Percentiles rank a stretch among this genome's conserved stretches.
These are phyloP conservation scores for Scortechinia acanthostroma DNA, from an alignment of 2,329 filamentous ascomycete genomes.

Conservation along the genomic window DNA sequence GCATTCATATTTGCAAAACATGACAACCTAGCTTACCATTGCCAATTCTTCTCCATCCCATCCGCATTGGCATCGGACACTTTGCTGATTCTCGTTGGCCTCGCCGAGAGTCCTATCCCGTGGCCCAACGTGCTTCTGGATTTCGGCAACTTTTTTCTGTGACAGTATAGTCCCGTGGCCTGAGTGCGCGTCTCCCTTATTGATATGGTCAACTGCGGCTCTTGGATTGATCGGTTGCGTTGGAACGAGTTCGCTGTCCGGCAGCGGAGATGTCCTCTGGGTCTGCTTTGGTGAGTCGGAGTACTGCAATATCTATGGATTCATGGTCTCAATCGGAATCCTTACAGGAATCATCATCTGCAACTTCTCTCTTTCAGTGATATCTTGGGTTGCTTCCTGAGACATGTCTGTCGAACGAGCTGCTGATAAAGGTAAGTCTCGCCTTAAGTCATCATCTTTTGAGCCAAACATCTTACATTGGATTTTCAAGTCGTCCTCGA, in stretches of 20 bases:
- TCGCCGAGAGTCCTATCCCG: too few relatives aligned
- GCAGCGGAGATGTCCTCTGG: slow-evolving; percentile 10
- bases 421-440: too few relatives aligned
- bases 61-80: slow-evolving; percentile 29
- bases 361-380: slow-evolving; percentile 13
- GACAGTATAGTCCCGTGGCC: background rate
- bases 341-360: slow-evolving; percentile 19
- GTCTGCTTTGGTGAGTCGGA: slow-evolving; percentile 6
- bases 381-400: slow-evolving; percentile 16
- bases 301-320: background rate
- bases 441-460: too few relatives aligned
- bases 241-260: slow-evolving; percentile 15
- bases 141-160: background rate
- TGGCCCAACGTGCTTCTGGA: too few relatives aligned
- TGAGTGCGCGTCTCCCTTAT: background rate
- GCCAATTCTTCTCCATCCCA: slow-evolving; percentile 22
- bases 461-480: too few relatives aligned
- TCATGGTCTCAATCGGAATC: background rate
- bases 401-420: slow-evolving; percentile 6
- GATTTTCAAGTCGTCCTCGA: slow-evolving; percentile 16
- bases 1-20: background rate
- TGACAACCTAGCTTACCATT: slow-evolving; percentile 23
- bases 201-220: slow-evolving; percentile 4
- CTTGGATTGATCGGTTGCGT: slow-evolving; percentile 12
- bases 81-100: slow-evolving; percentile 5